Evolutionary conservation across 2,329 filamentous ascomycete genomes (phyloP), one percentile per base, ranked within the genome.

Genomic region (Cercospora sojina): DNA sequence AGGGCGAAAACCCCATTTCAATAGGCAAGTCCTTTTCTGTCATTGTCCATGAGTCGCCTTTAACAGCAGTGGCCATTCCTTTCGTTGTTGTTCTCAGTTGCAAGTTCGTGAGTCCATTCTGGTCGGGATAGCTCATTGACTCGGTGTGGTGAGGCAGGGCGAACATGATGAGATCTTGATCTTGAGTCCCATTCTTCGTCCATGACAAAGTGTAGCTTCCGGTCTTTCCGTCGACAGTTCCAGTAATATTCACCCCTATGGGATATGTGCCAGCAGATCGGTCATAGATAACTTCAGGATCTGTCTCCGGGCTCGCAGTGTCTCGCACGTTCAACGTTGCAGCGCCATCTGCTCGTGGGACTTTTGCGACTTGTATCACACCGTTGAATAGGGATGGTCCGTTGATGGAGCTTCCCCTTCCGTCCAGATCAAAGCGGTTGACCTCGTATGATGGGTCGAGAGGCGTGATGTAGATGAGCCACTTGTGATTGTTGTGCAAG

Each of bases 111-210:
- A 81, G 74, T 7, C 82, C 81, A 25, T 82, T 80, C 10, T 80
- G 80, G 8, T 87, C 87, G 0, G 79, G 78, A 0, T 78, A 72
- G 70, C 92, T 87, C 67, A 98, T 93, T 0, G 91, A 92, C 32
- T 87, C 82, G 3, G 92, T 77, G 71, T 98, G 95, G 77, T 98
- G 95, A 23, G 93, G 92, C 57, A 99, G 81, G 16, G 91, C 91
- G 77, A 91, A 97, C 89, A 96, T 95, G 69, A 95, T 83, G 23
- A 97, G 82, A 3, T 83, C 85, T 16, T 86, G 81, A 6, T 80
- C 78, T 16, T 83, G 76, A 38, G 87, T 82, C 5, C 93, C 94
- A 0, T 82, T 84, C 74, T 91, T 94, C n/a, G 82, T 79, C 81
- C 91, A 98, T 0, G 80, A 80, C 65, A 98, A 86, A 0, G 81